Percentiles rank a stretch among this genome's conserved stretches.
Conservation (phyloP, 306 rosid genomes). For the Dryas alaskensis region DNA sequence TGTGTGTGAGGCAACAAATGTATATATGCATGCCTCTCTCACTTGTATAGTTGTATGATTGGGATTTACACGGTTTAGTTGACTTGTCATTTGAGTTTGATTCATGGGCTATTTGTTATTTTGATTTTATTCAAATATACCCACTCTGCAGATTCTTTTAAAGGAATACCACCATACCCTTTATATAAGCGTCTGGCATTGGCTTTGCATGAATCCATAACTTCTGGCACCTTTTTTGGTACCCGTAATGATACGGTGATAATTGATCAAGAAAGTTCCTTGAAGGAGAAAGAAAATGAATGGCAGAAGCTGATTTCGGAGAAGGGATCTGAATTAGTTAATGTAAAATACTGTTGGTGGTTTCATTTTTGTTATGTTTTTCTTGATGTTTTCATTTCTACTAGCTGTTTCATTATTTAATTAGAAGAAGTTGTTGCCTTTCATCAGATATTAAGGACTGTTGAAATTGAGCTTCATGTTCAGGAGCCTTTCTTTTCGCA, state of each 20-base stretch:
- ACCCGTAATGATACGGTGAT: conserved; percentile 18
- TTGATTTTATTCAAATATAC: background rate
- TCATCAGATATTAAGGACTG: conserved; percentile 48
- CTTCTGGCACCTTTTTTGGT: conserved; percentile 38
- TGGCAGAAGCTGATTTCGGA: conserved; percentile 62
- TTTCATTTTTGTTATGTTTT: background rate
- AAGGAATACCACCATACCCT: conserved; percentile 72
- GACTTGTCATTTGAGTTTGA: background rate
- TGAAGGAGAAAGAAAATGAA: conserved; percentile 43
- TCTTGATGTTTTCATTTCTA: conserved; percentile 14
- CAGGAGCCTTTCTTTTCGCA: conserved; percentile 61
- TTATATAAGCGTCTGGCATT: conserved; percentile 57
- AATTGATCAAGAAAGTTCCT: conserved; percentile 28
- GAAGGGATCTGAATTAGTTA: conserved; percentile 49
- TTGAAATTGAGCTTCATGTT: conserved; percentile 46
- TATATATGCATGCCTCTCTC: background rate
- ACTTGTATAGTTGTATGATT: background rate
- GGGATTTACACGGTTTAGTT: background rate
- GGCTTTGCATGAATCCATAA: conserved; percentile 41
- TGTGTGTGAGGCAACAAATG: background rate
- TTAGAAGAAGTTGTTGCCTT: conserved; percentile 4
- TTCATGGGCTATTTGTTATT: background rate
- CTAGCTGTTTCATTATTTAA: conserved; percentile 5
- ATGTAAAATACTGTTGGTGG: conserved; percentile 37
- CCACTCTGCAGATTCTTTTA: conserved; percentile 35